Evolutionary conservation across 1,284 basidiomycete species (phyloP).

Genomic region (Trametes hirsuta): DNA sequence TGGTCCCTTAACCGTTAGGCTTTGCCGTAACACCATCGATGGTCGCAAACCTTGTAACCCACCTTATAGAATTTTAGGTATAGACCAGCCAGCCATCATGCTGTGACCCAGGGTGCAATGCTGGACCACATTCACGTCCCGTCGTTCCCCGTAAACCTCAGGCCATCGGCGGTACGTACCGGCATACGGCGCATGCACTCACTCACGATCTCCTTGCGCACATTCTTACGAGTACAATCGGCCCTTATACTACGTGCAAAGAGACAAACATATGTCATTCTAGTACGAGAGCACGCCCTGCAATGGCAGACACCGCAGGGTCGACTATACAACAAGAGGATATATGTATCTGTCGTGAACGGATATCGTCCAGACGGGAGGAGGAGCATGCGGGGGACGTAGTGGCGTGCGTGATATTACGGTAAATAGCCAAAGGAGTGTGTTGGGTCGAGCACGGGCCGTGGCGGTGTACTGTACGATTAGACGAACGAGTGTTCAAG

Average conservation of each 20-base stretch:
- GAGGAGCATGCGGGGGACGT: slow-evolving; percentile 1
- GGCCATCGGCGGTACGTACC: too few relatives aligned
- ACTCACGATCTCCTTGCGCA: not conserved
- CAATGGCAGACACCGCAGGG: not conserved
- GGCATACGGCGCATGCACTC: not conserved
- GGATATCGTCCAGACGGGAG: not conserved
- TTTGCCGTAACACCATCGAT: too few relatives aligned
- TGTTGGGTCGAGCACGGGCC: not conserved
- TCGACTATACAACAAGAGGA: slow-evolving; percentile 7
- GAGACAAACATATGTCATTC: slow-evolving; percentile 2
- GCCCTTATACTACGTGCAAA: not conserved
- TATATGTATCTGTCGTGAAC: slow-evolving; percentile 1
- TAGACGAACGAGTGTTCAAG: not conserved
- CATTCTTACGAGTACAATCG: not conserved
- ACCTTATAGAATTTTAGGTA: too few relatives aligned
- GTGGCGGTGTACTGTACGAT: slow-evolving; percentile 2
- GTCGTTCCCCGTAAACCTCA: too few relatives aligned
- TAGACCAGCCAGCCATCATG: too few relatives aligned
- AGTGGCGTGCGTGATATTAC: slow-evolving; percentile 3
- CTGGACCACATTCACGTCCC: too few relatives aligned
- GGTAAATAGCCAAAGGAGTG: slow-evolving; percentile 12
- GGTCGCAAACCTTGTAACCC: too few relatives aligned
- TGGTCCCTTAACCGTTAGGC: too few relatives aligned
- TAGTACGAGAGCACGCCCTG: slow-evolving; percentile 7
- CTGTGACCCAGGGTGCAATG: too few relatives aligned